A percentile compares a stretch with the other conserved stretches of the same genome.
These are phyloP conservation scores for Porosira glacialis DNA, from an alignment of 352 stramenopile species.

Conservation along the genomic window DNA sequence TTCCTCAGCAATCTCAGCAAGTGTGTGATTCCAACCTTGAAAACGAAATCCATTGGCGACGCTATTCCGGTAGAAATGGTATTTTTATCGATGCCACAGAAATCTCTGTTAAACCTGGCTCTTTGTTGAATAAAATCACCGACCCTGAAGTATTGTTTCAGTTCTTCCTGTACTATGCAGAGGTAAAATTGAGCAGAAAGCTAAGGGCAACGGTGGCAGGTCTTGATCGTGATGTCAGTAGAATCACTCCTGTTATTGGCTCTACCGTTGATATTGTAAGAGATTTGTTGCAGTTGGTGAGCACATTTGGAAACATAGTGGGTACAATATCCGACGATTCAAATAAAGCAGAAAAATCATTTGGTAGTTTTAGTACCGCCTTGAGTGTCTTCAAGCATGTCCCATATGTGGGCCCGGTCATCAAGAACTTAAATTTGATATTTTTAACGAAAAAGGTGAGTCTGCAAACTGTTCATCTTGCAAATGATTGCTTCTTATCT, in stretches of 20 bases:
- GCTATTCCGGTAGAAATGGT: no score
- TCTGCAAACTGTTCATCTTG: background rate
- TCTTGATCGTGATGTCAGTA: constrained; percentile 13
- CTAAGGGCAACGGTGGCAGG: constrained; percentile 5
- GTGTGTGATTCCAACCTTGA: constrained; percentile 11
- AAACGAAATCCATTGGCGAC: constrained; percentile 4
- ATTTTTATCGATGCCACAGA: constrained; percentile 10
- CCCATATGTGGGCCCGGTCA: background rate
- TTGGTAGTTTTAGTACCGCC: background rate
- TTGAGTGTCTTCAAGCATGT: background rate
- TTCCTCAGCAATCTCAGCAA: constrained; percentile 1
- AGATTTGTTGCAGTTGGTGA: background rate
- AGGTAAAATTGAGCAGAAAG: constrained; percentile 8
- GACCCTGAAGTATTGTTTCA: constrained; percentile 26
- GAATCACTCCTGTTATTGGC: constrained; percentile 7
- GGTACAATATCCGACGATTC: background rate
- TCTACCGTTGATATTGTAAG: background rate
- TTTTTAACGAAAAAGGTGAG: background rate
- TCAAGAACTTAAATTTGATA: background rate
- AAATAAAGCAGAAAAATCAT: background rate
- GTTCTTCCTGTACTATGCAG: constrained; percentile 15
- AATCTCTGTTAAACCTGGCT: constrained; percentile 17
- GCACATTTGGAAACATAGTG: background rate
- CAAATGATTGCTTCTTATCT: no score
- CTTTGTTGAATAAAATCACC: constrained; percentile 16